Conservation (phyloP, 805 yeast genomes). For the Citeromyces matritensis region DNA sequence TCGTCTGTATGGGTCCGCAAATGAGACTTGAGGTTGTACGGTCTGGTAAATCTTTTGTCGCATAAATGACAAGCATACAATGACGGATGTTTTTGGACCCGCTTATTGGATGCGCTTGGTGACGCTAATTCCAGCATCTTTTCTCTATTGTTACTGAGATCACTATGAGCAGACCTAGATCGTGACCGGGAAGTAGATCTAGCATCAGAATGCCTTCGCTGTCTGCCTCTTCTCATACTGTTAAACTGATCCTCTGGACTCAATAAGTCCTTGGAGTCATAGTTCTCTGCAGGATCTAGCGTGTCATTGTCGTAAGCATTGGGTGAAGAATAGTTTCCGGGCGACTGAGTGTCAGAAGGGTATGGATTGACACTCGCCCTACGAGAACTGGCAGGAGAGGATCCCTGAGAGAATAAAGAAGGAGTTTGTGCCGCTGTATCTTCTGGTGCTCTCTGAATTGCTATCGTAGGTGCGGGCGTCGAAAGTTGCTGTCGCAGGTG, state of each 20-base stretch:
- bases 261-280: constrained; percentile 7
- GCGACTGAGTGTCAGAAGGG: constrained; percentile 18
- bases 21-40: constrained; percentile 86
- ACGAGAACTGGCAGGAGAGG: constrained; percentile 21
- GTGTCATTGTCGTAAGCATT: constrained; percentile 1
- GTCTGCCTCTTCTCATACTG: constrained; percentile 23
- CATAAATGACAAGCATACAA: constrained; percentile 71
- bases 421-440: constrained; percentile 30
- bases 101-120: constrained; percentile 32
- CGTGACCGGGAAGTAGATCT: constrained; percentile 14
- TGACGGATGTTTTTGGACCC: constrained; percentile 60
- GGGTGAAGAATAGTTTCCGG: constrained; percentile 12
- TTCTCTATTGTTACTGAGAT: constrained; percentile 20
- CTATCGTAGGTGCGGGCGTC: constrained; percentile 7
- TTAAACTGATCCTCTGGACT: constrained; percentile 14
- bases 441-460: constrained; percentile 20
- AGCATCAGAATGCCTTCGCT: constrained; percentile 12
- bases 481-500: constrained; percentile 1
- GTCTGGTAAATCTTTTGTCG: constrained; percentile 78
- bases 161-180: constrained; percentile 15
- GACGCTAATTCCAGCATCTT: constrained; percentile 54
- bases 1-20: constrained; percentile 82
- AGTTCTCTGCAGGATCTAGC: constrained; percentile 18
- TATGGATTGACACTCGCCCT: too few species aligned
- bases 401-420: constrained; percentile 37